Conservation (phyloP, 225 moss, liverwort and hornwort species). For the Physcomitrellopsis africana region DNA sequence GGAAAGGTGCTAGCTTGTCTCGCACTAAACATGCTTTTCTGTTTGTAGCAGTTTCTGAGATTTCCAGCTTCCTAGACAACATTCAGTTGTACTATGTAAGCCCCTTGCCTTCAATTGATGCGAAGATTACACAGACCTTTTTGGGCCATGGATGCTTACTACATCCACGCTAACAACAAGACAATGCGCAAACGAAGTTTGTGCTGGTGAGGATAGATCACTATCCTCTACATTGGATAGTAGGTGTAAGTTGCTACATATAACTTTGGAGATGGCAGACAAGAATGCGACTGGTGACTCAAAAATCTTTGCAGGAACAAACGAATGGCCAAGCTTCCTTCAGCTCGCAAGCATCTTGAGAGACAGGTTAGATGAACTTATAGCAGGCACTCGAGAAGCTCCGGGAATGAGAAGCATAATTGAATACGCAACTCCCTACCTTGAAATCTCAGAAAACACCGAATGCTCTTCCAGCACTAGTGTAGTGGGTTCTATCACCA, state of each 20-base stretch:
- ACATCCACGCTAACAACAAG: not conserved
- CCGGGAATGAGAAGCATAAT: not conserved
- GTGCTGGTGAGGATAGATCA: not conserved
- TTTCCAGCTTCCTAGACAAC: too few relatives aligned
- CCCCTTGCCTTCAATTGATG: too few relatives aligned
- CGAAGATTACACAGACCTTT: too few relatives aligned
- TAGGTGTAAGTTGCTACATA: not conserved
- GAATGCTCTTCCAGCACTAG: not conserved
- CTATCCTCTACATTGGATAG: not conserved
- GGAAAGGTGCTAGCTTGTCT: too few relatives aligned
- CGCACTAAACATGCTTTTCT: too few relatives aligned
- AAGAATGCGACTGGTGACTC: not conserved
- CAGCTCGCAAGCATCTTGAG: constrained; percentile 8
- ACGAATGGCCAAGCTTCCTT: not conserved
- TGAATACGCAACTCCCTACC: not conserved
- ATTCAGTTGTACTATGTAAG: too few relatives aligned
- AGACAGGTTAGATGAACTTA: constrained; percentile 16
- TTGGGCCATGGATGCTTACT: not conserved
- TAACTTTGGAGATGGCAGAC: not conserved
- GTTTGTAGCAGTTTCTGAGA: too few relatives aligned
- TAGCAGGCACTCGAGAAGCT: constrained; percentile 8
- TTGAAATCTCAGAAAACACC: not conserved
- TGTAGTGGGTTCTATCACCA: not conserved
- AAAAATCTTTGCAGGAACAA: too few relatives aligned
- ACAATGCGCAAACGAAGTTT: too few relatives aligned